These are phyloP conservation scores for Beauveria varroae DNA, from an alignment of 2,329 filamentous ascomycete species.

Conservation along the genomic window DNA sequence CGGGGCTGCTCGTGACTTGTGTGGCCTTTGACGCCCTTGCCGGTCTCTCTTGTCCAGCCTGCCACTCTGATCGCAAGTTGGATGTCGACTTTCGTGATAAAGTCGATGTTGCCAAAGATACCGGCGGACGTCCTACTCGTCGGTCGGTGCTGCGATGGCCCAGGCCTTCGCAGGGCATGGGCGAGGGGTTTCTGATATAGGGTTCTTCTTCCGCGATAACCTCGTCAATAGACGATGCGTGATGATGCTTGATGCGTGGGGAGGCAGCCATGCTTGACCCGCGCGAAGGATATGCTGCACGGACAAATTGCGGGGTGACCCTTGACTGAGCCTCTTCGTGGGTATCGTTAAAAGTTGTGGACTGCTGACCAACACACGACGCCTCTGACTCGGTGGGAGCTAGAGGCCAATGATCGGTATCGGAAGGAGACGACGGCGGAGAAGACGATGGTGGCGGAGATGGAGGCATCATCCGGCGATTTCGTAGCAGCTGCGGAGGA, in stretches of 20 bases:
- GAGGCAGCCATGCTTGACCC: conserved; percentile 20
- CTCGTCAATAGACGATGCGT: conserved; percentile 20
- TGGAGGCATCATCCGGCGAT: conserved; percentile 3
- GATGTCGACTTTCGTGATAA: conserved; percentile 3
- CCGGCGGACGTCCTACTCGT: neutral
- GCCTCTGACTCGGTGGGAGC: neutral
- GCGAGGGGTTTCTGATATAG: conserved; percentile 4
- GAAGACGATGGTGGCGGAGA: conserved; percentile 2
- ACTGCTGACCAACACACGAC: neutral
- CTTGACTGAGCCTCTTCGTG: neutral
- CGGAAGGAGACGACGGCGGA: neutral
- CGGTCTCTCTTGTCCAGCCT: neutral
- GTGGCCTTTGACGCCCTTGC: neutral
- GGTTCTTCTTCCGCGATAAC: conserved; percentile 12
- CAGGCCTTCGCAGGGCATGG: neutral
- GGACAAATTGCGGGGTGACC: conserved; percentile 7
- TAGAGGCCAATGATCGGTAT: conserved; percentile 1
- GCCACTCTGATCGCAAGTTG: neutral
- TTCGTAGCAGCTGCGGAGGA: conserved; percentile 2
- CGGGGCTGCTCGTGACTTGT: conserved; percentile 16
- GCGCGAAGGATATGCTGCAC: conserved; percentile 18
- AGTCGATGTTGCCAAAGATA: conserved; percentile 4
- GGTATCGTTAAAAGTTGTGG: neutral
- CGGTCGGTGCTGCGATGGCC: conserved; percentile 1
- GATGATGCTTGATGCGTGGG: conserved; percentile 19